Conservation (phyloP, 257 asterid species). For the Solanum corneliomulleri region DNA sequence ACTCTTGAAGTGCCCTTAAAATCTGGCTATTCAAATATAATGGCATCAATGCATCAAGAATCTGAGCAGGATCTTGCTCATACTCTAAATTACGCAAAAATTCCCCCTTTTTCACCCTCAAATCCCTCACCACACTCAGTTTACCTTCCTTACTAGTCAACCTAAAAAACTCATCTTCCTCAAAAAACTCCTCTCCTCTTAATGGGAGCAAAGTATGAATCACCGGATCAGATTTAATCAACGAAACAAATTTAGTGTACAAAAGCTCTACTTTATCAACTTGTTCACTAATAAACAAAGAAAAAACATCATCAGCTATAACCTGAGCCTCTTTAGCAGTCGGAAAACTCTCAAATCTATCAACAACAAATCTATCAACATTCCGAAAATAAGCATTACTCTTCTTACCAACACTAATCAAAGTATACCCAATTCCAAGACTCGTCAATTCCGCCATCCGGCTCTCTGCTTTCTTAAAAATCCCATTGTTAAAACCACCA, state of each 20-base stretch:
- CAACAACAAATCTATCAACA: slow-evolving; percentile 36
- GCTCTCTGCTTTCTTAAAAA: slow-evolving; percentile 39
- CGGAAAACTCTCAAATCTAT: slow-evolving; percentile 38
- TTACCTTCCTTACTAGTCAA: slow-evolving; percentile 58
- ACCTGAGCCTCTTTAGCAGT: slow-evolving; percentile 64
- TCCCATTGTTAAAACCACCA: slow-evolving; percentile 49
- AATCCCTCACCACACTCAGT: slow-evolving; percentile 51
- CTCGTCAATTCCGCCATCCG: slow-evolving; percentile 36
- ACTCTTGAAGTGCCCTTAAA: slow-evolving; percentile 69
- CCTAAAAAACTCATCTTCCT: slow-evolving; percentile 54
- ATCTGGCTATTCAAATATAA: slow-evolving; percentile 72
- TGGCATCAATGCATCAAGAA: slow-evolving; percentile 79
- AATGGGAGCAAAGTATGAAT: slow-evolving; percentile 58
- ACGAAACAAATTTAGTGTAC: slow-evolving; percentile 55
- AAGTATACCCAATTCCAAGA: slow-evolving; percentile 34
- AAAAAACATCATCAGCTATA: slow-evolving; percentile 60
- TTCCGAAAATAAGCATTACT: slow-evolving; percentile 37
- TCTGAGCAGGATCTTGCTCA: slow-evolving; percentile 83
- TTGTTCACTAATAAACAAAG: slow-evolving; percentile 50
- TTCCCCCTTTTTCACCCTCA: background rate
- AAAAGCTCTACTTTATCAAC: slow-evolving; percentile 78
- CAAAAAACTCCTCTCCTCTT: slow-evolving; percentile 29
- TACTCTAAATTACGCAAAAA: slow-evolving; percentile 33
- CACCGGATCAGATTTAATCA: slow-evolving; percentile 56
- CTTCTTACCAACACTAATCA: slow-evolving; percentile 59